These are phyloP conservation scores for Tilletia walkeri DNA, from an alignment of 1,284 basidiomycete genomes.

Conservation along the genomic window DNA sequence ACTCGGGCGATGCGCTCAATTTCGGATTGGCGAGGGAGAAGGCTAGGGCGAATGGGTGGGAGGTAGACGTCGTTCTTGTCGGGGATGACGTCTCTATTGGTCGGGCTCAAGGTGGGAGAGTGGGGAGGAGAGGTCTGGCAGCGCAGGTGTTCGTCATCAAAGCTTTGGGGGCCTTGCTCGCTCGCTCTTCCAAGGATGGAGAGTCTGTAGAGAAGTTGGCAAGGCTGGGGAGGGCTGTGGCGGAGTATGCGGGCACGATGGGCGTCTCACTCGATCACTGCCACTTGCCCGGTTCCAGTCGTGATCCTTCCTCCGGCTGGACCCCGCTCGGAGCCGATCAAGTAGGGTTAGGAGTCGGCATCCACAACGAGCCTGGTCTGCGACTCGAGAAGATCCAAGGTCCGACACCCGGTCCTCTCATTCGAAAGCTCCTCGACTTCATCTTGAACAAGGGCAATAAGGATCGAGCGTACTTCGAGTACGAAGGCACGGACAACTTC, in stretches of 20 bases:
- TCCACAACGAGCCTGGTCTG: constrained; percentile 66
- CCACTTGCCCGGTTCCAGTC: constrained; percentile 62
- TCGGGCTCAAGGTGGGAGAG: constrained; percentile 58
- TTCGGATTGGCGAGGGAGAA: constrained; percentile 53
- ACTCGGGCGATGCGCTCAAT: constrained; percentile 60
- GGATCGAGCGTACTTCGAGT: constrained; percentile 56
- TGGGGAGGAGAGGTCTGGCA: constrained; percentile 59
- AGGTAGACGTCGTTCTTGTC: constrained; percentile 59
- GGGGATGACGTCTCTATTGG: constrained; percentile 61
- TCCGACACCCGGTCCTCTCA: constrained; percentile 23
- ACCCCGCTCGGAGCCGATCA: constrained; percentile 54
- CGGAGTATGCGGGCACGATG: constrained; percentile 61
- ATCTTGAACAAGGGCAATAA: constrained; percentile 58
- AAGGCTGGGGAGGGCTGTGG: constrained; percentile 64
- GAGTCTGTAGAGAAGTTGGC: constrained; percentile 43
- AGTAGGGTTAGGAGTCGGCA: constrained; percentile 63
- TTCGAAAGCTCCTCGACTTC: constrained; percentile 30
- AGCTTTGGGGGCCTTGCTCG: constrained; percentile 41
- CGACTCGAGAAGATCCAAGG: constrained; percentile 50
- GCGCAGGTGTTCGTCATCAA: constrained; percentile 57
- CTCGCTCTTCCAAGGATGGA: constrained; percentile 36
- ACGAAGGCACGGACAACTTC: constrained; percentile 58
- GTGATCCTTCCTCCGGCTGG: constrained; percentile 46
- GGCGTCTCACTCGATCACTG: constrained; percentile 65
- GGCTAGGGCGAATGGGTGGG: constrained; percentile 53